Evolutionary conservation across 2,329 filamentous ascomycete genomes (phyloP), one percentile per base, ranked within the genome.

Genomic region (Lizonia empirigonia): DNA sequence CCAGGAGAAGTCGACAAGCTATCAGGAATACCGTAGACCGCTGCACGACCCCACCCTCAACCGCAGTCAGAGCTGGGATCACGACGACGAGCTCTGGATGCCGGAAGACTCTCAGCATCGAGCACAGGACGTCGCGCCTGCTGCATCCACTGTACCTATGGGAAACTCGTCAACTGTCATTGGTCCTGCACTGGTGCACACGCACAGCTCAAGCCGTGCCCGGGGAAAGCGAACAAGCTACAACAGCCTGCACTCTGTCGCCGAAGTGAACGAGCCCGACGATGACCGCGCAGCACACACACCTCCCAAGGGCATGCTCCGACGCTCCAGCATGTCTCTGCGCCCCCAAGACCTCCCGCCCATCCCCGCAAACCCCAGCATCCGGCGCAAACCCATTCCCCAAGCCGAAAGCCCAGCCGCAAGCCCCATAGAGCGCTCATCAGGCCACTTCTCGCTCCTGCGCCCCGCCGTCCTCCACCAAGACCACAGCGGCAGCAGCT

Each of bases 171-270:
- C 50, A 16, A 65, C 68, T 1, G 55, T 68, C 24, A 57, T 67
- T 33, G 59, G 64, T 2, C 64, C 68, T 3, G 59, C 58, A 2
- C 49, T 71, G 7, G 63, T 59, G 32, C 68, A 71, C 37, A 71
- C 68, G 18, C 70, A 73, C 35, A 67, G 62, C 34, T 72, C 69
- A 7, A 71, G 68, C 34, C 63, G 68, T 7, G 68, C 67, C 2
- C 53, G 69, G 24, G 69, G 69, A 10, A 67, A 60, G 35, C 56
- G 69, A 36, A 68, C 68, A 30, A 71, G 67, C 49, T 63, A 69
- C 47, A 55, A 46, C 5, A 70, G 64, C 48, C 50, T 73, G 13
- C 65, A 67, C 34, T 63, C 70, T 1, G 69, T 73, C 3, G 58
- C 67, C 13, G 70, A 73, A 47, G 54, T 68, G 6, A 55, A 58